Base-by-base conservation (phyloP, 1,139 yeast species). In the Debaryomyces coudertii region DNA sequence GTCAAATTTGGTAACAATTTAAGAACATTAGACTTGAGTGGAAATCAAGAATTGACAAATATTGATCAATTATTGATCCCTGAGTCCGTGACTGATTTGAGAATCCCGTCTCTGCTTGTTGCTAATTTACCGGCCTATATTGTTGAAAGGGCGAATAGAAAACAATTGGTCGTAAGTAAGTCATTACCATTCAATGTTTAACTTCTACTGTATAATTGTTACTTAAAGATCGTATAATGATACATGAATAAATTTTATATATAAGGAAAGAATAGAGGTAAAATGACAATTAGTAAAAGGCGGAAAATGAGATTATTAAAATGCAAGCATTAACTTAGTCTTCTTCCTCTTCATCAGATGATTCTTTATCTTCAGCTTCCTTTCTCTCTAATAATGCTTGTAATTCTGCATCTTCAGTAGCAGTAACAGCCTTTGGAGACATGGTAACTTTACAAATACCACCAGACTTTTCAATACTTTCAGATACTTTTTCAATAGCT, bases 401-500 rank as follows among this genome's bases (percentile, higher is more conserved):
- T 64, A 93, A 83, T 73, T 92, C 98, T 50, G 97, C 98, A 68
- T 93, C 99, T 68, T 93, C 99, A 51, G 93, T 88, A 51, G 97
- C 98, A 50, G 97, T 90, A 55, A 93, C 98, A 40, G 98, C 97
- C 82, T 92, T 92, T 63, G 99, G 98, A 59, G 96, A 93, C 97
- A 93, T 92, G 52, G 95, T 90, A 54, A 93, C 87, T 58, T 88
- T 90, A 67, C 96, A 86, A 50, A 83, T 81, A 63, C 99, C 99
- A 48, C 90, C 96, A 45, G 82, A 79, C 27, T 77, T 72, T 53
- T 80, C 80, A 61, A 95, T 90, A 44, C 83, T 77, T 57, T 79
- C 79, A 53, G 80, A 77, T 54, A 93, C 87, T 58, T 79, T 82
- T 56, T 80, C 87, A 57, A 93, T 90, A 42, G 98, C 96, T 55